phyloP scores from a whole-genome alignment of 2,329 filamentous ascomycete genomes.

The Allantophomopsis lycopodina region DNA sequence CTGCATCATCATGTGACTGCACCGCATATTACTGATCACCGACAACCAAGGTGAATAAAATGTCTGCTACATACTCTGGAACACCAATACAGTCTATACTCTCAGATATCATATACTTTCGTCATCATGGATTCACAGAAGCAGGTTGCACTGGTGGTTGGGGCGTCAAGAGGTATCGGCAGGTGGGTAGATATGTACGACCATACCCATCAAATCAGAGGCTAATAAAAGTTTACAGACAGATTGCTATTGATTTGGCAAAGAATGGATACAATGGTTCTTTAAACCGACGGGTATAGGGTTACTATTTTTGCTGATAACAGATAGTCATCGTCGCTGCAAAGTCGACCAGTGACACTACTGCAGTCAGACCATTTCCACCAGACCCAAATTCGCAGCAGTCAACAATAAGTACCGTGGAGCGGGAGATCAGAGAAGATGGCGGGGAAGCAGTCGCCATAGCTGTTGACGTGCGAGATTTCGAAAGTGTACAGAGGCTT shows the following conservation, averaged over 20 bases:
- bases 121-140: constrained; percentile 7
- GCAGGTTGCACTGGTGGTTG: constrained; percentile 57
- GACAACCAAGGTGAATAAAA: no score
- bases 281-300: not conserved
- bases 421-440: constrained; percentile 53
- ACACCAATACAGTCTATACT: no score
- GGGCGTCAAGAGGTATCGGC: constrained; percentile 69
- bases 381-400: constrained; percentile 62
- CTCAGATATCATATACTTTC: not conserved
- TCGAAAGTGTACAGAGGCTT: constrained; percentile 44
- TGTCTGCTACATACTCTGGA: no score
- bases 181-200: constrained; percentile 31
- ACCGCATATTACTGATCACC: no score
- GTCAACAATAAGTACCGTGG: constrained; percentile 72
- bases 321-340: constrained; percentile 51
- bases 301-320: not conserved
- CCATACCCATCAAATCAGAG: no score
- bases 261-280: constrained; percentile 56
- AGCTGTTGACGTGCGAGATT: constrained; percentile 54
- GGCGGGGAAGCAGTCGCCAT: constrained; percentile 54
- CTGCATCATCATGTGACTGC: no score
- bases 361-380: constrained; percentile 43
- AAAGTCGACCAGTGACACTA: constrained; percentile 57
- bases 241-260: constrained; percentile 61
- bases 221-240: no score